Evolutionary conservation across 768 basidiomycete genomes (phyloP).

Genomic region (Holtermannia corniformis): DNA sequence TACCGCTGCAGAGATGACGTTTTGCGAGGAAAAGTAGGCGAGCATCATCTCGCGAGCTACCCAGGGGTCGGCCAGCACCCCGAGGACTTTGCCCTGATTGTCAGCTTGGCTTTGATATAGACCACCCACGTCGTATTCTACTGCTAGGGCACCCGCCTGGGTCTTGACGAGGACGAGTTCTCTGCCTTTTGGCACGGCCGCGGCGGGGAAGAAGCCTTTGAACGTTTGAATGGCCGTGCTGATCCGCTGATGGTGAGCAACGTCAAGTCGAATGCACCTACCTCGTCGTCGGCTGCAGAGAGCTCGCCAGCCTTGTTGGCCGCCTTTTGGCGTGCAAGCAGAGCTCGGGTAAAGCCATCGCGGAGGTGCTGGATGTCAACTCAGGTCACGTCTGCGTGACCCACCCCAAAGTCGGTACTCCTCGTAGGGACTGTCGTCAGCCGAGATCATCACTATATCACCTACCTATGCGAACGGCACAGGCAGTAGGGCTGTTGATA

Average conservation of each 20-base stretch:
- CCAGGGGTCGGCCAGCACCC: conserved; percentile 31
- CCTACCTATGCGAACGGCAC: conserved; percentile 42
- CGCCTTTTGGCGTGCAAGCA: conserved; percentile 41
- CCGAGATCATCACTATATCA: not conserved
- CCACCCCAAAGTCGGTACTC: conserved; percentile 41
- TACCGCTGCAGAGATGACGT: conserved; percentile 34
- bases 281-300: conserved; percentile 34
- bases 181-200: conserved; percentile 35
- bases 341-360: conserved; percentile 43
- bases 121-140: conserved; percentile 35
- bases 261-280: too few species aligned
- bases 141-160: conserved; percentile 23
- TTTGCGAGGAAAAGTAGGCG: conserved; percentile 41
- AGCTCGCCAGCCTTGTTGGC: conserved; percentile 26
- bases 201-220: conserved; percentile 40
- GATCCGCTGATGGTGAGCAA: conserved; percentile 18
- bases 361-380: conserved; percentile 39
- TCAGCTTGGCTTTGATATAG: not conserved
- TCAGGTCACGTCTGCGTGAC: not conserved
- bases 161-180: conserved; percentile 36
- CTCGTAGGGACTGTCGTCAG: conserved; percentile 38
- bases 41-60: conserved; percentile 39
- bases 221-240: conserved; percentile 33
- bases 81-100: conserved; percentile 30
- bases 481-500: conserved; percentile 17